Evolutionary conservation across 257 asterid species (phyloP), one percentile per base, ranked within the genome.

Genomic region (Solanum raphanifolium): DNA sequence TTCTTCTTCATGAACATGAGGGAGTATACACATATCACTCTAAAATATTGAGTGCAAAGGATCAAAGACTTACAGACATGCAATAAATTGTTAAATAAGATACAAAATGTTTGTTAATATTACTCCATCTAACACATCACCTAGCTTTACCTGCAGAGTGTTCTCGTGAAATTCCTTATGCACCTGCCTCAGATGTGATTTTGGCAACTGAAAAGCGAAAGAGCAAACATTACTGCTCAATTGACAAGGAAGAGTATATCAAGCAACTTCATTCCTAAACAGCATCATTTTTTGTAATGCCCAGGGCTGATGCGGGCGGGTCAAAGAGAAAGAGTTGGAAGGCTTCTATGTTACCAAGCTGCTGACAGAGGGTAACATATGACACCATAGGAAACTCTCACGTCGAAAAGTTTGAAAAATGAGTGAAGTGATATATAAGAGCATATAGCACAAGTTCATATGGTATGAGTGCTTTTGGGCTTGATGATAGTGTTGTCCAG

Each of bases 111-210:
- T 43, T 66, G 52, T 11, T 46, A 68, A 31, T 12, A 7, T 86
- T 43, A 16, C 43, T 39, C n/a, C 36, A 48, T 31, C 79, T 39
- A 16, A 81, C 72, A 66, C 71, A 60, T 90, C 84, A 78, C 82
- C 13, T 31, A 87, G 36, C 29, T 46, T 89, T 90, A 95, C 98
- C 98, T 94, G 95, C 74, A 95, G 88, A 79, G 79, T 71, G 87
- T 93, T 90, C 72, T 92, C 93, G 71, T 93, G 98, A 89, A 95
- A 95, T 65, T 94, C 96, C 91, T 86, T 90, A 89, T 93, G 98
- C 88, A 95, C 98, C 90, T 91, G 93, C 89, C 98, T 92, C 89
- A 94, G 91, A 89, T 95, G 95, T 89, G 98, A 90, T 93, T 92
- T 95, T 86, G 98, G 95, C 92, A 95, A 92, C 98, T 95, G 91